These are phyloP conservation scores for Apium graveolens DNA, from an alignment of 129 eudicot genomes.

Conservation along the genomic window DNA sequence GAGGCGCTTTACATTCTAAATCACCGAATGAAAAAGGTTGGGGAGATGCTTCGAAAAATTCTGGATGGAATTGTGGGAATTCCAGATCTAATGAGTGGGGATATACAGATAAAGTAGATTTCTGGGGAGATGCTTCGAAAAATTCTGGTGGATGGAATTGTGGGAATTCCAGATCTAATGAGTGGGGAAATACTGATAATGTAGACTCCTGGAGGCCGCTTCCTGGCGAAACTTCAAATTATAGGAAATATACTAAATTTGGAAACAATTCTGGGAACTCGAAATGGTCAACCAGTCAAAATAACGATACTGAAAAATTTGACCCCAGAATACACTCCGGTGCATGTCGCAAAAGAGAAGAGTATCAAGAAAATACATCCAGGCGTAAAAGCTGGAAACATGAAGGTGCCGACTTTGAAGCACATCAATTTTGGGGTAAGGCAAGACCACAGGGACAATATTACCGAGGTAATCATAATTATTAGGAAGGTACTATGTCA, in stretches of 20 bases:
- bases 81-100: constrained; percentile 4
- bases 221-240: constrained; percentile 1
- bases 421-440: constrained; percentile 24
- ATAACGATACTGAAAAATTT: background rate
- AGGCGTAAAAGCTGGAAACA: constrained; percentile 38
- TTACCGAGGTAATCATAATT: constrained; percentile 16
- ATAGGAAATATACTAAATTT: constrained; percentile 14
- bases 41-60: constrained; percentile 11
- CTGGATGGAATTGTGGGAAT: constrained; percentile 6
- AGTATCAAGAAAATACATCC: constrained; percentile 34
- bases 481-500: background rate
- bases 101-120: background rate
- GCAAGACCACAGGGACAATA: constrained; percentile 1
- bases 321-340: constrained; percentile 20
- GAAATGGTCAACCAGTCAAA: constrained; percentile 23
- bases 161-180: constrained; percentile 4
- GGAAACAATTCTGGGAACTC: constrained; percentile 29
- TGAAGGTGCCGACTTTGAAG: constrained; percentile 24
- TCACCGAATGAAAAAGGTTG: constrained; percentile 13
- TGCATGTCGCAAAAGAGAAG: constrained; percentile 62
- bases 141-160: background rate
- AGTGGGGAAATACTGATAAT: background rate
- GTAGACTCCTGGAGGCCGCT: constrained; percentile 11
- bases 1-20: background rate
- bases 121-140: constrained; percentile 4